Percentiles rank a stretch among this genome's conserved stretches.
Evolutionary conservation across 225 moss, liverwort and hornwort genomes (phyloP).

Genomic region (Thuidium tamariscinum): DNA sequence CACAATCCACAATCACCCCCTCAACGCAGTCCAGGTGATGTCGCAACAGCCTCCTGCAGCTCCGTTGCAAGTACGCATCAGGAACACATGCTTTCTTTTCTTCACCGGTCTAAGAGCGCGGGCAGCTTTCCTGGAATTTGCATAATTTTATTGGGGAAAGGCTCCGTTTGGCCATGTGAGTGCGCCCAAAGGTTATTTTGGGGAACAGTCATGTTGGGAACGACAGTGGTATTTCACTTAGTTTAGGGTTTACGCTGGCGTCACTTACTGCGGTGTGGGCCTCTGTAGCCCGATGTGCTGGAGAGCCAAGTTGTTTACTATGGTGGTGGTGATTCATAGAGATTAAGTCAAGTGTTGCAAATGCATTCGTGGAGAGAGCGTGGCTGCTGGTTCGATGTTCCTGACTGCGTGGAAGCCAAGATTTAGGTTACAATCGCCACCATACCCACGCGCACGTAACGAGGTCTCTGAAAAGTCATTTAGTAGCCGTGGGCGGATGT

Average conservation of each 20-base stretch:
- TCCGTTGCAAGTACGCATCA: background rate
- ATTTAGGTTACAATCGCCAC: background rate
- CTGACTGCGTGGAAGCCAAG: background rate
- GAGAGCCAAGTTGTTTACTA: background rate
- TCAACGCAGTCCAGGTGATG: background rate
- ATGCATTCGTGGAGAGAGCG: background rate
- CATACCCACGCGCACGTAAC: background rate
- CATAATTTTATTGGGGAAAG: background rate
- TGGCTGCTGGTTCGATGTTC: background rate
- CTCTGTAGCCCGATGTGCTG: background rate
- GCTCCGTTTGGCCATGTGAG: background rate
- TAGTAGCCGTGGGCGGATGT: background rate
- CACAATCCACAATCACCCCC: background rate
- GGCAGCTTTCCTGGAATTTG: background rate
- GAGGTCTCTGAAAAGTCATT: background rate
- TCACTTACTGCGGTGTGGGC: background rate
- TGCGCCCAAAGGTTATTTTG: background rate
- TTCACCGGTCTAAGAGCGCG: background rate
- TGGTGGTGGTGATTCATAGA: background rate
- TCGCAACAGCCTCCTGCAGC: background rate
- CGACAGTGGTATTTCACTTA: background rate
- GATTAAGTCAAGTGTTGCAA: background rate
- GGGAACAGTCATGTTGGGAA: constrained; percentile 6
- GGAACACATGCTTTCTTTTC: background rate
- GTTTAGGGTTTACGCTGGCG: background rate